Evolutionary conservation across 345 rosid genomes (phyloP).

Genomic region (Acer campestre): DNA sequence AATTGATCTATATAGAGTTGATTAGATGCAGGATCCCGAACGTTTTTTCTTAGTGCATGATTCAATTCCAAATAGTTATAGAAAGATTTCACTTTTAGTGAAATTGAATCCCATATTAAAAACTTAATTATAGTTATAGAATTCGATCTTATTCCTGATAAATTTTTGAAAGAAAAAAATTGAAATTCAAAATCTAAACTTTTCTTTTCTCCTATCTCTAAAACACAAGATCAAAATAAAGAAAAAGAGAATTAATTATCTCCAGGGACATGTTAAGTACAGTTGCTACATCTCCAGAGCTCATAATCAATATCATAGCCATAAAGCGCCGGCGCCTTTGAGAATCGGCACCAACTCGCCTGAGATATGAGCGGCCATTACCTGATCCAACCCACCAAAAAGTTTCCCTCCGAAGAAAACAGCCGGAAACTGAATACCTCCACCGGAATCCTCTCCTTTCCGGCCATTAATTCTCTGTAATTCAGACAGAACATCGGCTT

Average conservation of each 20-base stretch:
- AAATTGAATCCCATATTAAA: too few species aligned
- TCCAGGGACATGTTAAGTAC: too few species aligned
- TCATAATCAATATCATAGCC: constrained; percentile 49
- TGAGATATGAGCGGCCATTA: constrained; percentile 79
- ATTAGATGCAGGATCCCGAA: too few species aligned
- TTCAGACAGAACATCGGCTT: constrained; percentile 39
- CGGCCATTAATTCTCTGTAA: constrained; percentile 26
- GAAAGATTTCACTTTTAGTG: too few species aligned
- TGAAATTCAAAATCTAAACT: background rate
- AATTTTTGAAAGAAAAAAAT: background rate
- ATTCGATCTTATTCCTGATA: too few species aligned
- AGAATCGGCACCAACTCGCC: constrained; percentile 87
- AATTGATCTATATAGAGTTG: background rate
- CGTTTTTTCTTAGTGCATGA: too few species aligned
- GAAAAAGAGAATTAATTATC: too few species aligned
- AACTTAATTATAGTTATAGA: too few species aligned
- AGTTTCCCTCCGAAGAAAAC: constrained; percentile 78
- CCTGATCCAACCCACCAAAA: constrained; percentile 84
- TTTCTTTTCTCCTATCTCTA: background rate
- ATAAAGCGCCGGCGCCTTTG: constrained; percentile 78
- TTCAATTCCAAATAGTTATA: too few species aligned
- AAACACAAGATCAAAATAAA: background rate
- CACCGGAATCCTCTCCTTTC: constrained; percentile 16
- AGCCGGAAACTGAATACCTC: constrained; percentile 57
- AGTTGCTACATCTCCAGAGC: background rate